Evolutionary conservation across 345 rosid genomes (phyloP), one percentile per base, ranked within the genome.

Genomic region (Sapria himalayana): DNA sequence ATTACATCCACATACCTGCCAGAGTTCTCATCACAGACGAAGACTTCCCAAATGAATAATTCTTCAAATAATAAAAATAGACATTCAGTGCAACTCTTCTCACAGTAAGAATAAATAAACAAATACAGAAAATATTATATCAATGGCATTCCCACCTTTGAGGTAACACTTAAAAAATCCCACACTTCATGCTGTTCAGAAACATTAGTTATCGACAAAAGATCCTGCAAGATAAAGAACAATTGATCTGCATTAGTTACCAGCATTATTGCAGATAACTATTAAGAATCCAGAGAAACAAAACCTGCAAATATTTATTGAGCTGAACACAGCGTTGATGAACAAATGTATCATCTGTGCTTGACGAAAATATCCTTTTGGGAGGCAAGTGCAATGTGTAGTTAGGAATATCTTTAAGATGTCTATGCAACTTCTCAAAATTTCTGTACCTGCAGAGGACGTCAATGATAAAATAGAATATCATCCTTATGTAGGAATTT

Each of bases 101-200:
- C 10, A 16, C 15, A 51, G 15, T 4, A 14, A 9, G 25, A 9
- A 1, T 9, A 10, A 19, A 23, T 16, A 19, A 33, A 22, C 27
- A 37, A 44, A 20, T n/a, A 5, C 15, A 27, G 5, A 42, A 25
- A 14, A 33, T 18, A 7, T 16, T 10, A 38, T 19, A 32, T 27
- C 20, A 57, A 15, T 25, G 41, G 56, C 49, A 46, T 43, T 46
- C 56, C 39, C 24, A 91, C 99, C 91, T 91, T 80, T 15, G 99
- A 91, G 45, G 81, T 54, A 46, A 19, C 73, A 58, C 96, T 91
- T 49, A 91, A 57, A 64, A 91, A 91, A 63, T 91, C 99, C 99
- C 89, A 75, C 50, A 91, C 96, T 84, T 91, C 99, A 66, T 84
- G 93, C 50, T 84, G 99, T 58, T 91, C 99, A 40, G 89, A 93